A percentile compares a stretch with the other conserved stretches of the same genome.
Conservation (phyloP, 208 protist genomes). For the Willaertia magna region DNA sequence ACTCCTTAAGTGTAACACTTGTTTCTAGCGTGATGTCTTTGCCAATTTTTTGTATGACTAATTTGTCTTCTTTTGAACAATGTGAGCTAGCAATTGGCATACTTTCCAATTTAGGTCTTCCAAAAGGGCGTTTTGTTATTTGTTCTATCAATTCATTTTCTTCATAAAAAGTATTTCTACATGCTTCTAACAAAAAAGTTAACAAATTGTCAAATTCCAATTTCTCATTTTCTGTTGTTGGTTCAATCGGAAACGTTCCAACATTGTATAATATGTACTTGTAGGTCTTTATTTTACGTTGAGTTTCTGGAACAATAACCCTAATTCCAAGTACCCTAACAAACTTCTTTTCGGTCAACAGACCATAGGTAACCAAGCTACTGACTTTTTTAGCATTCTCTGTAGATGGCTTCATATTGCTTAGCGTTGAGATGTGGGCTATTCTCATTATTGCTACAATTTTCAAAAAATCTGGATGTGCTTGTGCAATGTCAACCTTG, state of each 20-base stretch:
- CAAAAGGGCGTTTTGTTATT: background rate
- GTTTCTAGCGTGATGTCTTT: background rate
- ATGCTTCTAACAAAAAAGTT: background rate
- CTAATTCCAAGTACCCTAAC: background rate
- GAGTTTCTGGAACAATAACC: background rate
- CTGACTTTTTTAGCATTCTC: background rate
- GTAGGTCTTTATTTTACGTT: background rate
- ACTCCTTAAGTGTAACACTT: background rate
- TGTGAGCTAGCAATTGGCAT: background rate
- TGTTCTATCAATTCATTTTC: background rate
- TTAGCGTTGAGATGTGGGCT: background rate
- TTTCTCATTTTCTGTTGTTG: background rate
- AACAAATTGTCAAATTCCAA: background rate
- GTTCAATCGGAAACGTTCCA: background rate
- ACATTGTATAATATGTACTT: background rate
- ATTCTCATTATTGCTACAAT: background rate
- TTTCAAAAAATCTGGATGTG: background rate
- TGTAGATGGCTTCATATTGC: background rate
- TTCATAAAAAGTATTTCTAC: background rate
- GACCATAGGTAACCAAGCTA: background rate
- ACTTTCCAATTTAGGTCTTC: background rate
- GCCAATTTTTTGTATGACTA: background rate
- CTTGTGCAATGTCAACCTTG: background rate
- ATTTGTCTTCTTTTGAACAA: background rate
- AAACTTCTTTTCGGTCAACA: background rate